Conservation (phyloP, 2,329 filamentous ascomycete species). For the Stylonectria norvegica region DNA sequence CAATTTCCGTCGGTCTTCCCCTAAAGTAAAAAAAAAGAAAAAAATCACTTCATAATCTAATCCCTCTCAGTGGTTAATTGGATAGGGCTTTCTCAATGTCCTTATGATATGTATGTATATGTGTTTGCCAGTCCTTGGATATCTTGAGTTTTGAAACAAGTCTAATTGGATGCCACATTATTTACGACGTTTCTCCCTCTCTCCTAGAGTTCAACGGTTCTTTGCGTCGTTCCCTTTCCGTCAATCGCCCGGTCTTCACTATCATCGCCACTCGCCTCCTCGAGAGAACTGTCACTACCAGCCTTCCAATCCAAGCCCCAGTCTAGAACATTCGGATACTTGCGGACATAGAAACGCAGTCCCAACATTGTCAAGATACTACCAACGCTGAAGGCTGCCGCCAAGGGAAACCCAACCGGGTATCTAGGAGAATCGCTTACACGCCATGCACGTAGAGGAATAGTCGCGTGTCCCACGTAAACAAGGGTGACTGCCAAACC, state of each 20-base stretch:
- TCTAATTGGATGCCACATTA: no score
- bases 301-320: slow-evolving; percentile 15
- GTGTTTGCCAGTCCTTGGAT: no score
- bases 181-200: background rate
- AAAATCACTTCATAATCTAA: no score
- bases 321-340: slow-evolving; percentile 9
- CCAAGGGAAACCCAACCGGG: slow-evolving; percentile 18
- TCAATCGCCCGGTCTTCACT: background rate
- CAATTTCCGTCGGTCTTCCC: no score
- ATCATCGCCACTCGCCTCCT: background rate
- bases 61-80: no score
- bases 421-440: slow-evolving; percentile 20
- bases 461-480: slow-evolving; percentile 20
- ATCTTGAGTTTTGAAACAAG: no score
- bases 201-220: background rate
- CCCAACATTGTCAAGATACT: slow-evolving; percentile 20
- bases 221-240: background rate
- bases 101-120: no score
- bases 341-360: slow-evolving; percentile 16
- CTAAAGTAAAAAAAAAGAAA: no score
- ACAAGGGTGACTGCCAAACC: slow-evolving; percentile 18
- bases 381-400: slow-evolving; percentile 17
- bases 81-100: no score
- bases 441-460: slow-evolving; percentile 20
- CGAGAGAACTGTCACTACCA: background rate